Base-by-base conservation (phyloP, 2,329 filamentous ascomycete species). In the Aspergillus niger region DNA sequence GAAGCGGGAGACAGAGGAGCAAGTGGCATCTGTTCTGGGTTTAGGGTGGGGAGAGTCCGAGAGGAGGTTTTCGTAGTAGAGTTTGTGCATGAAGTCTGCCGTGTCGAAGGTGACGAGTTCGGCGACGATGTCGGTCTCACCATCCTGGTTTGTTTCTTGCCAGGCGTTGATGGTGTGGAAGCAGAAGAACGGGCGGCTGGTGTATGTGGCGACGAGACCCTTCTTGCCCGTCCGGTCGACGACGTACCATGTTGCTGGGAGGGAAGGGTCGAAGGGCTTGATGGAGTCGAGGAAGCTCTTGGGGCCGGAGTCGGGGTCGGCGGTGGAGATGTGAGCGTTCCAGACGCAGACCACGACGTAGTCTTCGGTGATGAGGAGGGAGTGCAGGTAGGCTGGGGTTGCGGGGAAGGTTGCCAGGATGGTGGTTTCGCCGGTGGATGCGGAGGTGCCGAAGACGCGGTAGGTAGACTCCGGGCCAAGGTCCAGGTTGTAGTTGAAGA, bases 121-220 rank as follows among this genome's bases (percentile, higher is more conserved):
- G 57, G 88, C 86, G 30, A 87, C 79, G 17, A 95, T 80, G 61
- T 87, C 81, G 5, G 77, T 76, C 5, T 67, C 56, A 2, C 77
- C 64, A 2, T 70, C 55, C 26, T 72, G 56, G 0, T 74, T 78
- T 0, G 74, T 66, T 63, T 91, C 84, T 68, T 94, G 90, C 72
- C 88, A 95, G 0, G 90, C 85, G 66, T 96, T 96, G 70, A 91
- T 80, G 0, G 85, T 86, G 75, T 96, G 91, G 74, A 96, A 96
- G 74, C 86, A 89, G 79, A 93, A 96, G 50, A 87, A 87, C 0
- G 89, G 83, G 0, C 85, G 82, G 15, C 85, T 89, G 17, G 88
- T 83, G 68, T 90, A 93, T 1, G 82, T 85, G 7, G 86, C 88
- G 0, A 95, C 82, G 0, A 95, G 77, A 0, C 91, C 91, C 51